Conservation (phyloP, 75 land plant species). For the Picea glauca region DNA sequence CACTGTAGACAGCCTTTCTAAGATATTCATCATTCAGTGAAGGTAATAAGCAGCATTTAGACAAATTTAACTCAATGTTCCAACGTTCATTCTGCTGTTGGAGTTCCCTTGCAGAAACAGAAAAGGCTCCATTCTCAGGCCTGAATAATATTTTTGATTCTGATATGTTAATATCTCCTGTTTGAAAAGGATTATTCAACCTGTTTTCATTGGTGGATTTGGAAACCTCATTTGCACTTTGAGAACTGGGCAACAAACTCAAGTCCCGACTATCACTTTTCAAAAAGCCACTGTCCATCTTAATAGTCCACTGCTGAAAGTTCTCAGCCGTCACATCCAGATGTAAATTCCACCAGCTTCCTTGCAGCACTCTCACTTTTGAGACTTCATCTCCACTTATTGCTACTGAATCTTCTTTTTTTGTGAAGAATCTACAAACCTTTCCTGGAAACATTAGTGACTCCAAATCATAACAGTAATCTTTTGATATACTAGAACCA, state of each 20-base stretch:
- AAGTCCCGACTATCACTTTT: background rate
- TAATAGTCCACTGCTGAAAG: background rate
- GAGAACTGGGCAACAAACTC: background rate
- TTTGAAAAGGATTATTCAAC: background rate
- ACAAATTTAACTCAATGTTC: conserved; percentile 39
- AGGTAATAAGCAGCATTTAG: conserved; percentile 41
- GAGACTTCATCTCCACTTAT: background rate
- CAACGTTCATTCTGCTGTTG: conserved; percentile 28
- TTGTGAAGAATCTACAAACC: background rate
- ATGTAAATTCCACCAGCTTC: background rate
- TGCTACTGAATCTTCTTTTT: background rate
- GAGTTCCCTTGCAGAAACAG: conserved; percentile 25
- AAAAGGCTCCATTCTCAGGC: conserved; percentile 42
- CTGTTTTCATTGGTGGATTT: background rate
- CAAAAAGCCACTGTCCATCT: background rate
- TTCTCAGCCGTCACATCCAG: background rate
- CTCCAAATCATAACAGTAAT: background rate
- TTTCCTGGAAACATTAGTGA: background rate
- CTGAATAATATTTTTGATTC: conserved; percentile 13
- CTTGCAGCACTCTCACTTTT: background rate
- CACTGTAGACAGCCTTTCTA: conserved; percentile 47
- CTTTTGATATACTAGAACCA: conserved; percentile 12
- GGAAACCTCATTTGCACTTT: conserved; percentile 1
- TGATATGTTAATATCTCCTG: background rate
- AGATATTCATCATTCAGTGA: conserved; percentile 67